Evolutionary conservation across 1,284 basidiomycete genomes (phyloP), one percentile per base, ranked within the genome.

Genomic region (Sporisorium graminicola): DNA sequence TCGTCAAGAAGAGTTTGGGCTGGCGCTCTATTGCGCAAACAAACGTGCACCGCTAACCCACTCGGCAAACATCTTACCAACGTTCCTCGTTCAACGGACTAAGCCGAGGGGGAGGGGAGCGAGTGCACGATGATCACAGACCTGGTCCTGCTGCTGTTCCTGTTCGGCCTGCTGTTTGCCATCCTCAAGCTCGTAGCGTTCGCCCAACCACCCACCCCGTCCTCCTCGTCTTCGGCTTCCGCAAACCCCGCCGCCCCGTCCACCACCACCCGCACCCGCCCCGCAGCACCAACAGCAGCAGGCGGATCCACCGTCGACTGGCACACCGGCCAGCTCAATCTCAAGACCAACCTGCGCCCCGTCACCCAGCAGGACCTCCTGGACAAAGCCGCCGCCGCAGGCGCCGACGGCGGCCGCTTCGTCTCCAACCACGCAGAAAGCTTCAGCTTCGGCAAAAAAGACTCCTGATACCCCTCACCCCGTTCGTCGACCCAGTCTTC

Each of bases 281-380:
- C n/a, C n/a, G n/a, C 31, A 20, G 10, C 5, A 20, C 20, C 20
- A 22, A 3, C 37, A 35, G 40, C 29, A 22, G 31, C 1, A 4
- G 37, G 37, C 9, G 8, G 8, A 9, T 18, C 16, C 37, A 40
- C 40, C 1, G 9, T 70, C 49, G 62, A 71, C 51, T 71, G 68
- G 62, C 20, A 44, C 14, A 13, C 47, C 0, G 49, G 49, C 16
- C 42, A 71, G 13, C 7, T 71, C 14, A 65, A 58, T 7, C 42
- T 71, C 6, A 49, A 52, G 24, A 65, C 68, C 8, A 53, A 54
- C n/a, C 35, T 54, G 2, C 31, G 58, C 9, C 63, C 68, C 2
- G 33, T 55, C 3, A 54, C 68, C 9, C 68, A 71, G 43, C 55
- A 71, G 37, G 44, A 71, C 2, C 22, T 71, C 5, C 26, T 71